Evolutionary conservation across 495 filamentous ascomycete species (phyloP), one percentile per base, ranked within the genome.

Genomic region (Penicillium bovifimosum): DNA sequence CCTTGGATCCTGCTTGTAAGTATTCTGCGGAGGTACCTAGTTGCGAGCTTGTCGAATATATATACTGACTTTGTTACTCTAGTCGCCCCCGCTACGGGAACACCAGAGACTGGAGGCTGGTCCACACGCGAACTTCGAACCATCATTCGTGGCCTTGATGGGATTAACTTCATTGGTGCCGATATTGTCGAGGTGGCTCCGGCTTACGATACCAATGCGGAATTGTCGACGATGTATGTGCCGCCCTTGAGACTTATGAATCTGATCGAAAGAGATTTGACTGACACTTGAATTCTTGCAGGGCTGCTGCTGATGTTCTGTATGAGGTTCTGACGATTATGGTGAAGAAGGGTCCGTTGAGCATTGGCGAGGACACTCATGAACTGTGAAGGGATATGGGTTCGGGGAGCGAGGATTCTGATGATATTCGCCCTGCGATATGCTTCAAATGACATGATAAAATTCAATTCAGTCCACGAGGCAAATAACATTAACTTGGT

Each of bases 51-150:
- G 14, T 7, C n/a, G n/a, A n/a, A n/a, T n/a, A n/a, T 13, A 27
- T 26, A 29, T 39, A 5, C 16, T 26, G 16, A 10, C 0, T 5
- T 29, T n/a, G 8, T 17, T 1, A 0, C 26, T 16, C 33, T 52
- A 84, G 81, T 87, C 59, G 86, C 86, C 3, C 86, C 86, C 53
- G 90, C 85, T 24, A 96, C 90, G 2, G 90, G 90, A 17, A 96
- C 90, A 0, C 82, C 88, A 33, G 90, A 96, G 62, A 88, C 88
- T 0, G 90, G 90, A 24, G 90, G 90, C 1, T 96, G 90, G 90
- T 80, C 82, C 1, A 91, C 88, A 0, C 79, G 90, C 39, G 90
- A 95, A 61, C 70, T 90, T 10, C 72, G 86, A 9, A 85, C 84
- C 0, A 86, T 88, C 50, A 71, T 90, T 48, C 76, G 86, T n/a